Percentiles rank a stretch among this genome's conserved stretches.
phyloP scores from a whole-genome alignment of 306 rosid species.

The Citrullus colocynthis region DNA sequence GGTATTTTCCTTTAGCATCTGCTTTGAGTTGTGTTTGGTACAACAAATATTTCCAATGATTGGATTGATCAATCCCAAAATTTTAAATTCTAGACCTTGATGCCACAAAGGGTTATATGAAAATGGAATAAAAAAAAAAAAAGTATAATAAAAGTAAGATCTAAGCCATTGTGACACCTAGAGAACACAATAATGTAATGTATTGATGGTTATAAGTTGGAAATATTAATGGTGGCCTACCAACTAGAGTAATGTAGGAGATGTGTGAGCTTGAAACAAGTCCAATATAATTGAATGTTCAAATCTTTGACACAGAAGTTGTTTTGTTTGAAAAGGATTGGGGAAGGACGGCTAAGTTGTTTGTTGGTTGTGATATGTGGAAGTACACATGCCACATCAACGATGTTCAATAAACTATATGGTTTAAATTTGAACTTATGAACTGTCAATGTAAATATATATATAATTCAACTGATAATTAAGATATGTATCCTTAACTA shows the following conservation, averaged over 20 bases:
- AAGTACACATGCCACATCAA: no score
- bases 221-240: not conserved
- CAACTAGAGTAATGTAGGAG: not conserved
- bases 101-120: not conserved
- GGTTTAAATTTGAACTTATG: no score
- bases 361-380: not conserved
- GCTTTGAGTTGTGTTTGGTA: not conserved
- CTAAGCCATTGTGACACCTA: not conserved
- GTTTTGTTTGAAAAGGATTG: not conserved
- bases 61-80: not conserved
- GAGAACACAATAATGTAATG: not conserved
- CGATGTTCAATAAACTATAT: no score
- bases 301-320: not conserved
- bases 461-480: no score
- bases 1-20: not conserved
- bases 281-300: not conserved
- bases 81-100: not conserved
- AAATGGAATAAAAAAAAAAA: not conserved
- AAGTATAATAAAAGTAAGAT: not conserved
- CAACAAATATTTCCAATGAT: not conserved
- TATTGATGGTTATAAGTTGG: not conserved
- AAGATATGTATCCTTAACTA: no score
- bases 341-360: not conserved
- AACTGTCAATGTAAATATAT: no score
- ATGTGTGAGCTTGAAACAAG: not conserved